Evolutionary conservation across 2,329 filamentous ascomycete species (phyloP).

Genomic region (Aspergillus pseudoglaucus): DNA sequence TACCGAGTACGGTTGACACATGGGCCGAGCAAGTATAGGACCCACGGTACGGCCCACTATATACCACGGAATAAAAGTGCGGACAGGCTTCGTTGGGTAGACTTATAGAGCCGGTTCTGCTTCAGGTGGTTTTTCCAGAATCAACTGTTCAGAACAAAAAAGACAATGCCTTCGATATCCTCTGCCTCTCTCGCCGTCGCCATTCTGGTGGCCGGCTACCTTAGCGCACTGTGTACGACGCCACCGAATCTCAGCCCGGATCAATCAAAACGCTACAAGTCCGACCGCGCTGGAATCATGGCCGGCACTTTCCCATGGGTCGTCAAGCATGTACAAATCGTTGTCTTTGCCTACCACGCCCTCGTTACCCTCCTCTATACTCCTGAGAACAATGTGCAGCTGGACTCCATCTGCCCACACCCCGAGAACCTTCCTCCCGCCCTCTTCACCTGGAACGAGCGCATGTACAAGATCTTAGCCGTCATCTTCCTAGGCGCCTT

Average conservation of each 20-base stretch:
- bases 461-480: slow-evolving; percentile 2
- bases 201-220: slow-evolving; percentile 12
- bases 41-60: too few species aligned
- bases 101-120: not conserved
- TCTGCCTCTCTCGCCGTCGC: slow-evolving; percentile 7
- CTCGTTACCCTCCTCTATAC: slow-evolving; percentile 9
- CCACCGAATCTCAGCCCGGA: slow-evolving; percentile 14
- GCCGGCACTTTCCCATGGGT: slow-evolving; percentile 5
- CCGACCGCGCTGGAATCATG: slow-evolving; percentile 14
- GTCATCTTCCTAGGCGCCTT: slow-evolving; percentile 17
- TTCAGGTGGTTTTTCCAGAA: not conserved
- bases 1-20: too few species aligned
- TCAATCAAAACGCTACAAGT: slow-evolving; percentile 6
- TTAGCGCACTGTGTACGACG: slow-evolving; percentile 14
- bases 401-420: slow-evolving; percentile 13
- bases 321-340: slow-evolving; percentile 4
- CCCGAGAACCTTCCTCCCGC: slow-evolving; percentile 7
- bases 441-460: slow-evolving; percentile 21
- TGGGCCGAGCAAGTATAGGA: too few species aligned
- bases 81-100: too few species aligned
- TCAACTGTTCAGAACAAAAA: not conserved
- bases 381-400: slow-evolving; percentile 1
- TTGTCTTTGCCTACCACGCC: slow-evolving; percentile 14
- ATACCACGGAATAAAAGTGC: too few species aligned
- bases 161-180: slow-evolving; percentile 7